phyloP scores from a whole-genome alignment of 176 grass and related monocot species.

The Carex parvula region DNA sequence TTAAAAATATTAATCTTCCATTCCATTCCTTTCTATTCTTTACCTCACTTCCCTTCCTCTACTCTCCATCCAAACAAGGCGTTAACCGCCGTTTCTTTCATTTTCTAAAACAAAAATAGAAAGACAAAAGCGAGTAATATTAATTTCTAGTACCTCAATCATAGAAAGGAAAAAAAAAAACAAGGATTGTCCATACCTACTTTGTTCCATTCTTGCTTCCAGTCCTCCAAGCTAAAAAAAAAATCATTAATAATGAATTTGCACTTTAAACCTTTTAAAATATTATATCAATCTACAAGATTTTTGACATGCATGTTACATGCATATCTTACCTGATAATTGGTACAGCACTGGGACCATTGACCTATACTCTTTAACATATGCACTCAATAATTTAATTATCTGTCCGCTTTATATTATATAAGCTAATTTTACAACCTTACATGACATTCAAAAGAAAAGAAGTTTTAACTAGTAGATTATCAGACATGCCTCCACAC shows the following conservation, averaged over 20 bases:
- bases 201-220: neutral
- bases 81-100: neutral
- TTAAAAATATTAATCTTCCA: too few species aligned
- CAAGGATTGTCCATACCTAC: neutral
- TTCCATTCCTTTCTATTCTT: too few species aligned
- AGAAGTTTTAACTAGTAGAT: neutral
- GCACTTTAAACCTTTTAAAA: neutral
- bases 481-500: neutral
- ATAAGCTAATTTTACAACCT: neutral
- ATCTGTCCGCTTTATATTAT: neutral
- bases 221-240: too few species aligned
- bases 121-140: neutral
- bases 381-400: neutral
- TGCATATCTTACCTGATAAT: too few species aligned
- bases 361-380: neutral
- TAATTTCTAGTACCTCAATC: conserved; percentile 16
- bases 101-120: neutral
- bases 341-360: neutral
- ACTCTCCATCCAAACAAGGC: too few species aligned
- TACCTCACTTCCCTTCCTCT: too few species aligned
- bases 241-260: conserved; percentile 10
- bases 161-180: neutral
- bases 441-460: neutral
- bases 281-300: neutral
- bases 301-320: neutral